Evolutionary conservation across 2,329 filamentous ascomycete genomes (phyloP).

Genomic region (Cladorrhinum sp.): DNA sequence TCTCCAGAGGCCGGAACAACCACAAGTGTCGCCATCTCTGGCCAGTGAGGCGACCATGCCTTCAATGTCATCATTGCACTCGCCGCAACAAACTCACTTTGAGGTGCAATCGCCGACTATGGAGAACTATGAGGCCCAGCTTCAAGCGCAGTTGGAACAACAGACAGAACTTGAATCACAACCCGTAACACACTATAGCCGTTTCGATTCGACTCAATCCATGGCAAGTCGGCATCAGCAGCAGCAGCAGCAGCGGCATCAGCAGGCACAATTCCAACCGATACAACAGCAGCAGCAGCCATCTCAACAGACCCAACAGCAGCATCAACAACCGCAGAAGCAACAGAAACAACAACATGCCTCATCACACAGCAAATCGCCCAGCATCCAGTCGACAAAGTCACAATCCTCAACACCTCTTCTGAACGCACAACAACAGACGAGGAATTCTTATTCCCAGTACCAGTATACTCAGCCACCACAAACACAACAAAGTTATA

Average conservation of each 20-base stretch:
- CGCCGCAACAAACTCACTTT: conserved; percentile 26
- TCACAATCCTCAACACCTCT: conserved; percentile 24
- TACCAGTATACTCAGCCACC: conserved; percentile 25
- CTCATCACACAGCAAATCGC: conserved; percentile 22
- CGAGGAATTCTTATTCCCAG: conserved; percentile 21
- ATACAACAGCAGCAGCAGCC: conserved; percentile 24
- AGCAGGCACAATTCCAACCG: neutral
- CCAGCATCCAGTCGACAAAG: conserved; percentile 19
- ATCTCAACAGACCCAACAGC: conserved; percentile 24
- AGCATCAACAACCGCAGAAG: conserved; percentile 27
- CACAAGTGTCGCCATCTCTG: conserved; percentile 13
- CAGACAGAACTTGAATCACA: conserved; percentile 23
- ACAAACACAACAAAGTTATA: conserved; percentile 19
- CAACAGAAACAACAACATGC: conserved; percentile 23
- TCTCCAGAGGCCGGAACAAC: conserved; percentile 2
- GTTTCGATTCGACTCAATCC: conserved; percentile 16
- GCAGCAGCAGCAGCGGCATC: conserved; percentile 13
- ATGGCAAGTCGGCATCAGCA: conserved; percentile 22
- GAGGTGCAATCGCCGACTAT: conserved; percentile 28
- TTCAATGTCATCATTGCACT: conserved; percentile 19
- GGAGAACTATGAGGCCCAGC: conserved; percentile 30
- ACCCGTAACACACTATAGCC: conserved; percentile 16
- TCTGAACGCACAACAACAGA: conserved; percentile 24
- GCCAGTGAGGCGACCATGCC: conserved; percentile 16
- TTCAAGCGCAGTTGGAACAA: conserved; percentile 30